These are phyloP conservation scores for Filosporella fistucella DNA, from an alignment of 495 filamentous ascomycete species.

Conservation along the genomic window DNA sequence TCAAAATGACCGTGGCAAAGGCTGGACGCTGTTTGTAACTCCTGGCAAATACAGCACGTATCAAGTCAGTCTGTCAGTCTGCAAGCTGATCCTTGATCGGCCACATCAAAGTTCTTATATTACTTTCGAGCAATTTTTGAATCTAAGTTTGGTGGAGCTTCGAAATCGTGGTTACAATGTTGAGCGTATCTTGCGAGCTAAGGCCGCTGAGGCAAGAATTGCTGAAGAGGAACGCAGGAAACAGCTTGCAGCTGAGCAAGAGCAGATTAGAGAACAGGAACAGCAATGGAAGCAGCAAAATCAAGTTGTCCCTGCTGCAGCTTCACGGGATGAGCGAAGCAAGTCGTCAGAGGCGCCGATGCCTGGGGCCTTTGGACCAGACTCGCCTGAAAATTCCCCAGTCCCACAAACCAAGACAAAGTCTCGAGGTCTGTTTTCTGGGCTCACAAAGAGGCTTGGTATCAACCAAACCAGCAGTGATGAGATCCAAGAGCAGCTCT, in stretches of 20 bases:
- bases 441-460: slow-evolving; percentile 58
- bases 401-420: slow-evolving; percentile 23
- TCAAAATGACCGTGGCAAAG: slow-evolving; percentile 41
- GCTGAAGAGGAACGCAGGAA: slow-evolving; percentile 76
- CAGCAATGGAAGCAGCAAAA: slow-evolving; percentile 48
- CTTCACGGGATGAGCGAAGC: slow-evolving; percentile 17
- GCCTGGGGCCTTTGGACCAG: slow-evolving; percentile 63
- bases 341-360: slow-evolving; percentile 34
- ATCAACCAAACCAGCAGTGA: slow-evolving; percentile 41
- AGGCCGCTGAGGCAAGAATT: slow-evolving; percentile 77
- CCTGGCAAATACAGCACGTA: slow-evolving; percentile 65
- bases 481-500: slow-evolving; percentile 34
- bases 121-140: slow-evolving; percentile 82
- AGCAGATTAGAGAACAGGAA: slow-evolving; percentile 57
- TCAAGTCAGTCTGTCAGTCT: slow-evolving; percentile 81
- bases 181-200: slow-evolving; percentile 79
- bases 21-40: slow-evolving; percentile 54
- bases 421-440: slow-evolving; percentile 55
- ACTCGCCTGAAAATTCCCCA: slow-evolving; percentile 34
- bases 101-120: slow-evolving; percentile 81
- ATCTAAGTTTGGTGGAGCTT: slow-evolving; percentile 67
- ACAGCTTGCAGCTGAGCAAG: slow-evolving; percentile 69
- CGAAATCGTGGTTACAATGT: slow-evolving; percentile 89
- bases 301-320: slow-evolving; percentile 12
- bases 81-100: slow-evolving; percentile 71